These are phyloP conservation scores for Oryza punctata DNA, from an alignment of 176 grass and related monocot species.

Conservation along the genomic window DNA sequence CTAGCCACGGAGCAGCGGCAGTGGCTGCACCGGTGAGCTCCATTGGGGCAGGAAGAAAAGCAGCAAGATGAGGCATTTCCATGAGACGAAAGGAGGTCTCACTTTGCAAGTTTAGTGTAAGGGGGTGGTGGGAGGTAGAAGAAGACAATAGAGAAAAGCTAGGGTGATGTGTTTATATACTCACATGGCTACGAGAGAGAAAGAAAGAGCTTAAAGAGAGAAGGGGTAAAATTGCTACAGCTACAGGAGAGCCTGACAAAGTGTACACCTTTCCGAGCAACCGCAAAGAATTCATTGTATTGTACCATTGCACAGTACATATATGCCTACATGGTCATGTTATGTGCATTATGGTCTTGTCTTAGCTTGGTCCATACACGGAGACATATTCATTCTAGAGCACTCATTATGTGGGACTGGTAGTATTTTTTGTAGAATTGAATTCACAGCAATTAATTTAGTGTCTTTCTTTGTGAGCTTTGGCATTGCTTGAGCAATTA, in stretches of 20 bases:
- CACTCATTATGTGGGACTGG: not conserved
- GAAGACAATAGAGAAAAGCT: slow-evolving; percentile 36
- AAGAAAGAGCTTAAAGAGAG: not conserved
- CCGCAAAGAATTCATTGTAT: slow-evolving; percentile 41
- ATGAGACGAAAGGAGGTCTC: not conserved
- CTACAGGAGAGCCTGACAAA: slow-evolving; percentile 8
- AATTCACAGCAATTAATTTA: not conserved
- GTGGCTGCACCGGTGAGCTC: not conserved
- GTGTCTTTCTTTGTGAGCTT: not conserved
- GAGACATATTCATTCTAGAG: slow-evolving; percentile 4
- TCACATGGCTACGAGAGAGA: not conserved
- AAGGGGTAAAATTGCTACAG: not conserved
- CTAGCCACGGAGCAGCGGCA: not conserved
- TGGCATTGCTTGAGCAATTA: not conserved
- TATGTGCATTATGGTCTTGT: slow-evolving; percentile 23
- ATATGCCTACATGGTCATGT: slow-evolving; percentile 18
- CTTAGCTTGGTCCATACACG: slow-evolving; percentile 14
- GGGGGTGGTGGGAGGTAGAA: slow-evolving; percentile 10
- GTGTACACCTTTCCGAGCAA: slow-evolving; percentile 32
- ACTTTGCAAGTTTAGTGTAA: not conserved
- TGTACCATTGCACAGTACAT: slow-evolving; percentile 24
- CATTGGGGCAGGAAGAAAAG: slow-evolving; percentile 27
- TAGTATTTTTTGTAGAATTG: not conserved
- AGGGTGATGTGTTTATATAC: slow-evolving; percentile 46
- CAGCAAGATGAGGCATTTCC: slow-evolving; percentile 30